A percentile compares a stretch with the other conserved stretches of the same genome.
Evolutionary conservation across 495 filamentous ascomycete genomes (phyloP).

Genomic region (Thermochaetoides thermophila): DNA sequence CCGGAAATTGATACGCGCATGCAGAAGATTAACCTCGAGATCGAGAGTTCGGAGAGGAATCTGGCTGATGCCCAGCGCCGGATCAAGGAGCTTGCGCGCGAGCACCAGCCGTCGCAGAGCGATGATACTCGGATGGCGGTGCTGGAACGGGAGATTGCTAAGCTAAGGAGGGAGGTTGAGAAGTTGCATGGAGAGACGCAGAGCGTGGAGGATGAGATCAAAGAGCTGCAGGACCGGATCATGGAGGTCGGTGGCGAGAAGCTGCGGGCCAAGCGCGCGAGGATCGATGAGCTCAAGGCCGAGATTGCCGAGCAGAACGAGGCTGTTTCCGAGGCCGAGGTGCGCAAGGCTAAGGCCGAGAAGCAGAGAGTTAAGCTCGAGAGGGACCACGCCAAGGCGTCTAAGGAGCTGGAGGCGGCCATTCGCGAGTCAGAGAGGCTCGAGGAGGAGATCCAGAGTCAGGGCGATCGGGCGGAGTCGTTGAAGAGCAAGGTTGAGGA

Average conservation of each 20-base stretch:
- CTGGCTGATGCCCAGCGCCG: constrained; percentile 71
- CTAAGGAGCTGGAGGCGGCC: constrained; percentile 59
- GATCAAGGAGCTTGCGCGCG: constrained; percentile 63
- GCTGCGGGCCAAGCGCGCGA: constrained; percentile 77
- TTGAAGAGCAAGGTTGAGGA: constrained; percentile 66
- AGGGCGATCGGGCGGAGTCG: constrained; percentile 57
- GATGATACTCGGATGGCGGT: constrained; percentile 56
- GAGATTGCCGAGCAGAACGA: constrained; percentile 71
- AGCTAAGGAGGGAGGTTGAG: constrained; percentile 61
- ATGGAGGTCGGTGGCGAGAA: constrained; percentile 95
- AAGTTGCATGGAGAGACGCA: constrained; percentile 68
- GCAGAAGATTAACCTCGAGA: constrained; percentile 80
- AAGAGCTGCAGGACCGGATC: constrained; percentile 82
- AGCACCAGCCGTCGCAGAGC: constrained; percentile 61
- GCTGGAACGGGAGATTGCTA: constrained; percentile 62
- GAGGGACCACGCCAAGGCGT: constrained; percentile 59
- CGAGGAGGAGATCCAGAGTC: constrained; percentile 59
- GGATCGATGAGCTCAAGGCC: constrained; percentile 83
- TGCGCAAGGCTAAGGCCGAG: constrained; percentile 75
- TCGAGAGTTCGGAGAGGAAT: constrained; percentile 75
- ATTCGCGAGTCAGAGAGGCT: constrained; percentile 57
- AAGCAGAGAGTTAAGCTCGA: constrained; percentile 80
- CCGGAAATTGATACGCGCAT: constrained; percentile 78
- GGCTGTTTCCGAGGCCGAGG: constrained; percentile 68
- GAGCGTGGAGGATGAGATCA: constrained; percentile 82